Conservation (phyloP, 345 rosid genomes). For the Lagerstroemia speciosa region DNA sequence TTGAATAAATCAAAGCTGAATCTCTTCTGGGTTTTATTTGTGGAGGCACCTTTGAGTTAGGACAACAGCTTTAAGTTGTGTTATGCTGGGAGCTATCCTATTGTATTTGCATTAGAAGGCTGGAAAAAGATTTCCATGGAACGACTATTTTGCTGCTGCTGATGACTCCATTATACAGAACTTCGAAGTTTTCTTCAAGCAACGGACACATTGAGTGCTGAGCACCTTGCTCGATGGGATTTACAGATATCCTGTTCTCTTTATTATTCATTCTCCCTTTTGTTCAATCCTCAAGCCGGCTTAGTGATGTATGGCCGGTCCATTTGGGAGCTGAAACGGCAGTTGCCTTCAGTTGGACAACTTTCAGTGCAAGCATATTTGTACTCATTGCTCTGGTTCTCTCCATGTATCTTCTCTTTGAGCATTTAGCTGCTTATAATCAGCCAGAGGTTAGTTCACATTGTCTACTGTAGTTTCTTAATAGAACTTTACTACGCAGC, state of each 20-base stretch:
- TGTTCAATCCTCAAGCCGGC: constrained; percentile 50
- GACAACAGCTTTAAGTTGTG: not conserved
- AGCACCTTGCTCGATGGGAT: constrained; percentile 38
- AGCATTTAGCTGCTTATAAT: constrained; percentile 87
- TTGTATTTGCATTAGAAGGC: not conserved
- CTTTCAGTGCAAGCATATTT: constrained; percentile 79
- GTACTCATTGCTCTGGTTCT: constrained; percentile 68
- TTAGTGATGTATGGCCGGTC: constrained; percentile 32
- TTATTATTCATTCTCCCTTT: constrained; percentile 42
- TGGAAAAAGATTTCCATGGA: not conserved
- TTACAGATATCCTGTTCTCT: constrained; percentile 41
- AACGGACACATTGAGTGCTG: not conserved
- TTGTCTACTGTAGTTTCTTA: not conserved
- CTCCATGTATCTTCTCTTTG: constrained; percentile 80
- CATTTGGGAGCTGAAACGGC: constrained; percentile 35
- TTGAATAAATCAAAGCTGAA: not conserved
- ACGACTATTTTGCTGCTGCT: not conserved
- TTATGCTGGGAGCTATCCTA: not conserved
- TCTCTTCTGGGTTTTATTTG: not conserved
- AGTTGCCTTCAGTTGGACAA: constrained; percentile 56
- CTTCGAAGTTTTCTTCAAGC: not conserved
- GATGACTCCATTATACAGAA: not conserved
- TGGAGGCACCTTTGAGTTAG: not conserved
- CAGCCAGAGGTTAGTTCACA: constrained; percentile 76
- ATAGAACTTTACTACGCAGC: not conserved